Evolutionary conservation across 1,284 basidiomycete species (phyloP).

Genomic region (Boletus sp.): DNA sequence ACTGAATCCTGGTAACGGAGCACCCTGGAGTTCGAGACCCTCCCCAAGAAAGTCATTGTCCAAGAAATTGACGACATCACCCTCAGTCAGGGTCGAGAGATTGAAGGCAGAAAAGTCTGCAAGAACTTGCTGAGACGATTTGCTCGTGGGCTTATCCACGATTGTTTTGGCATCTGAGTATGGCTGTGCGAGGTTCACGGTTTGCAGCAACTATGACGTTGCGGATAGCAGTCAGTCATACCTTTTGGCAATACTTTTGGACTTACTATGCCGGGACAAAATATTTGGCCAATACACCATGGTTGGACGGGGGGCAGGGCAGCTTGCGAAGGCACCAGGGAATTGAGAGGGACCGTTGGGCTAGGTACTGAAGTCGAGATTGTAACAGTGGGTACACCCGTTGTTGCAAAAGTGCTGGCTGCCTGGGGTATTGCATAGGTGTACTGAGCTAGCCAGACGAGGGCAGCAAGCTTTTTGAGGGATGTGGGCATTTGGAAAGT

Average conservation of each 20-base stretch:
- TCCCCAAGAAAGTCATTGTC: conserved; percentile 83
- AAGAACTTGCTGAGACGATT: conserved; percentile 66
- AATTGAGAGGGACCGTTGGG: conserved; percentile 58
- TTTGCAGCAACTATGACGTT: conserved; percentile 70
- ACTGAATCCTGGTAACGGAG: conserved; percentile 65
- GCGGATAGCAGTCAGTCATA: conserved; percentile 3
- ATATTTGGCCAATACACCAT: conserved; percentile 83
- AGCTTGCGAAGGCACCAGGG: conserved; percentile 67
- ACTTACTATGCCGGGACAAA: conserved; percentile 79
- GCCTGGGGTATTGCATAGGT: conserved; percentile 19
- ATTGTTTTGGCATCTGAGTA: conserved; percentile 89
- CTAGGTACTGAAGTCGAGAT: conserved; percentile 69
- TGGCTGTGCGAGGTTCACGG: conserved; percentile 78
- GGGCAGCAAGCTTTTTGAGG: conserved; percentile 11
- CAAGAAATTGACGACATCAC: conserved; percentile 70
- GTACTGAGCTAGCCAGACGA: conserved; percentile 22
- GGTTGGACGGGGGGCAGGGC: conserved; percentile 72
- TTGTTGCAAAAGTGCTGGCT: conserved; percentile 14
- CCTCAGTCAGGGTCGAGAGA: conserved; percentile 53
- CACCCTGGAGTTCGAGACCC: conserved; percentile 78
- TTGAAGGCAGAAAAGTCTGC: conserved; percentile 67
- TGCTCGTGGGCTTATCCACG: conserved; percentile 87
- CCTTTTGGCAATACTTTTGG: background rate
- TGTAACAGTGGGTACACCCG: conserved; percentile 40
- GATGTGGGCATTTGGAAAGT: conserved; percentile 13